phyloP scores from a whole-genome alignment of 768 basidiomycete species.

The Phallus indusiatus region DNA sequence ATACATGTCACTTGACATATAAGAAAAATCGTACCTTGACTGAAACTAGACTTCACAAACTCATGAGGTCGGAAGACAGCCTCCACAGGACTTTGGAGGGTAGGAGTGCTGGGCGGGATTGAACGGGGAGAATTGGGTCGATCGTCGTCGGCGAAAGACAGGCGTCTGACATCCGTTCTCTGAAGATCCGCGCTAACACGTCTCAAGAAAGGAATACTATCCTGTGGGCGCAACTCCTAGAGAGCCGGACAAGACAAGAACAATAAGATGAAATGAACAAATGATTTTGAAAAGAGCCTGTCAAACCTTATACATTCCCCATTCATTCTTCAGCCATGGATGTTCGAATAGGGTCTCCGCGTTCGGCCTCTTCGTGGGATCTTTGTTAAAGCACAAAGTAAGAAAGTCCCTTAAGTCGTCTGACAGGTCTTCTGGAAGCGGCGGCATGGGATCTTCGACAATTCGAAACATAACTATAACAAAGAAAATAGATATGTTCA shows the following conservation, averaged over 20 bases:
- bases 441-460: constrained; percentile 87
- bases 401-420: constrained; percentile 73
- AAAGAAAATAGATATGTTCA: neutral
- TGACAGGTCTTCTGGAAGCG: constrained; percentile 73
- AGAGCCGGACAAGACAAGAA: neutral
- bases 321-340: constrained; percentile 78
- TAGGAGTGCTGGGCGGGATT: neutral
- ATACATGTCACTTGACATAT: neutral
- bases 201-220: constrained; percentile 91
- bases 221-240: constrained; percentile 79
- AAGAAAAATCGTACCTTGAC: constrained; percentile 56
- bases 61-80: constrained; percentile 52
- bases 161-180: constrained; percentile 55
- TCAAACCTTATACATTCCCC: constrained; percentile 67
- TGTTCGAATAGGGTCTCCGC: constrained; percentile 85
- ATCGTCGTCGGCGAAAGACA: constrained; percentile 28
- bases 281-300: neutral
- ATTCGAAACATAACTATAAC: constrained; percentile 89
- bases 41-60: constrained; percentile 89
- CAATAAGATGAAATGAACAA: neutral
- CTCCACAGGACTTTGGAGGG: neutral
- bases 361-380: constrained; percentile 71
- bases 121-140: constrained; percentile 22
- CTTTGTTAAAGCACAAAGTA: constrained; percentile 81
- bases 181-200: constrained; percentile 83